Conservation (phyloP, 768 basidiomycete species). For the Leucocoprinus leucothites region DNA sequence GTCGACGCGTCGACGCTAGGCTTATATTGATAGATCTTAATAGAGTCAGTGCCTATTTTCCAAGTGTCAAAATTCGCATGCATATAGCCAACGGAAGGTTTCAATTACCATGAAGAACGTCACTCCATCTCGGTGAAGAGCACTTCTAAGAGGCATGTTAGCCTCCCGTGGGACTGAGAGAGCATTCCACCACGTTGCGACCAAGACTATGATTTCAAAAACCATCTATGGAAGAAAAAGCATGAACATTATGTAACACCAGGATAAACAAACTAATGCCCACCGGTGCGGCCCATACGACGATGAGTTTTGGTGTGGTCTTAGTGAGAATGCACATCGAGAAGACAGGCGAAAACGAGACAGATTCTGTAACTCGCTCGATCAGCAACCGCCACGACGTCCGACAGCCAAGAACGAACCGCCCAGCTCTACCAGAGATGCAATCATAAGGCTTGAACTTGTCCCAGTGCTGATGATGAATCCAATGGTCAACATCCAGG, state of each 20-base stretch:
- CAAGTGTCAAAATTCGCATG: too few species aligned
- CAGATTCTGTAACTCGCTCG: background rate
- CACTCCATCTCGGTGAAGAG: constrained; percentile 32
- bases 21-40: too few species aligned
- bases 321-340: constrained; percentile 26
- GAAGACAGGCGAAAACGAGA: constrained; percentile 18
- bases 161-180: constrained; percentile 28
- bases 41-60: too few species aligned
- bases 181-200: constrained; percentile 29
- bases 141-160: constrained; percentile 21
- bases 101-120: constrained; percentile 28
- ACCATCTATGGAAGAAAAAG: constrained; percentile 22
- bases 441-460: too few species aligned
- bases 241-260: too few species aligned
- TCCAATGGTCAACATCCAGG: constrained; percentile 11
- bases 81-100: too few species aligned
- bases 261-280: constrained; percentile 2
- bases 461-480: constrained; percentile 4
- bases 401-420: background rate
- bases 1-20: too few species aligned
- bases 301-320: constrained; percentile 18
- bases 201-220: constrained; percentile 31
- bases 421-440: background rate
- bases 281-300: constrained; percentile 32
- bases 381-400: too few species aligned